These are phyloP conservation scores for Orbilia ellipsospora DNA, from an alignment of 2,329 filamentous ascomycete genomes.

Conservation along the genomic window DNA sequence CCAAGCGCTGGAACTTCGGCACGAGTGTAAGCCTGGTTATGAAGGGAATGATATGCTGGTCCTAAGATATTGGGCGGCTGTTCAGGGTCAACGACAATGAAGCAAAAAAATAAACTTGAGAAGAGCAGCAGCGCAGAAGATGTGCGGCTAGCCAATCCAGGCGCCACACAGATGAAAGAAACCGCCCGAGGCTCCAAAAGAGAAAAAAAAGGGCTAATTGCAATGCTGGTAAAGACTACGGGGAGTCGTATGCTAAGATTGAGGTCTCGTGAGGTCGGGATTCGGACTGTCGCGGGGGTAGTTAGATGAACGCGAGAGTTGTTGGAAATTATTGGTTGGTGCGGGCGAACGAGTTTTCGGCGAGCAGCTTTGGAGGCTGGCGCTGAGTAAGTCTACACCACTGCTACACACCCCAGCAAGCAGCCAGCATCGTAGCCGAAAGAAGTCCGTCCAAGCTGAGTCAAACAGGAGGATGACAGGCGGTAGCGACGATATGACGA, in stretches of 20 bases:
- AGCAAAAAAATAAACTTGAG: slow-evolving; percentile 27
- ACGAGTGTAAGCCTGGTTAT: neutral
- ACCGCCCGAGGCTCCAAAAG: slow-evolving; percentile 13
- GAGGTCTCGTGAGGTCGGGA: slow-evolving; percentile 37
- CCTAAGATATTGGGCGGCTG: slow-evolving; percentile 7
- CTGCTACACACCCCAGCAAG: slow-evolving; percentile 18
- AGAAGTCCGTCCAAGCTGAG: slow-evolving; percentile 22
- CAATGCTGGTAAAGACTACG: slow-evolving; percentile 44
- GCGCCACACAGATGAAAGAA: slow-evolving; percentile 11
- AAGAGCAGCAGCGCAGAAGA: slow-evolving; percentile 28
- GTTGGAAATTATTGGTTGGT: slow-evolving; percentile 39
- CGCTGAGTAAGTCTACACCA: slow-evolving; percentile 44
- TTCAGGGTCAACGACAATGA: slow-evolving; percentile 19
- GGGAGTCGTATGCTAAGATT: slow-evolving; percentile 23
- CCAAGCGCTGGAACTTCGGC: slow-evolving; percentile 25
- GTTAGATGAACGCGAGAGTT: slow-evolving; percentile 48
- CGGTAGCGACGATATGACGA: neutral
- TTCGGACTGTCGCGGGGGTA: slow-evolving; percentile 51
- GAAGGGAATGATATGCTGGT: slow-evolving; percentile 12
- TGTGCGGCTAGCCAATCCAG: slow-evolving; percentile 44
- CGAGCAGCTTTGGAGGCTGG: slow-evolving; percentile 37
- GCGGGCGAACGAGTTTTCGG: slow-evolving; percentile 52
- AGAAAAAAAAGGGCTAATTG: slow-evolving; percentile 13
- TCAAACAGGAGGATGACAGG: neutral
- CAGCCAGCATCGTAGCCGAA: slow-evolving; percentile 20